Conservation (phyloP, 1,284 basidiomycete species). For the Somion occarium region DNA sequence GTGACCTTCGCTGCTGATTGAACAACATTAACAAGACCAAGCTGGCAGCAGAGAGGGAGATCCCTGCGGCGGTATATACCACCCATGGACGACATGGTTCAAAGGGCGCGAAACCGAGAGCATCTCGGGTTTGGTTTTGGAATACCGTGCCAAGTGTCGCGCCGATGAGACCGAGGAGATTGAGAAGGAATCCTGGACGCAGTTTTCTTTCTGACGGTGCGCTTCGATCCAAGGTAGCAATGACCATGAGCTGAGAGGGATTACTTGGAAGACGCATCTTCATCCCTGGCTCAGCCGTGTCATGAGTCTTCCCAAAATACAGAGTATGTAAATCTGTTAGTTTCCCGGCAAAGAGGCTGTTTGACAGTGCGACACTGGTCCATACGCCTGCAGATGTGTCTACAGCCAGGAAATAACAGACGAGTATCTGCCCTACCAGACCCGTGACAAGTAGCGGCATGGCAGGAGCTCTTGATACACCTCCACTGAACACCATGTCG, state of each 20-base stretch:
- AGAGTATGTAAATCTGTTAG: slow-evolving; percentile 21
- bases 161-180: slow-evolving; percentile 17
- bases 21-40: slow-evolving; percentile 13
- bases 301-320: slow-evolving; percentile 15
- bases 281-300: slow-evolving; percentile 19
- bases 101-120: slow-evolving; percentile 19
- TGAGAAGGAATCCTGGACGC: slow-evolving; percentile 22
- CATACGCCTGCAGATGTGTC: slow-evolving; percentile 24
- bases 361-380: slow-evolving; percentile 22
- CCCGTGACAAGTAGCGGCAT: slow-evolving; percentile 17
- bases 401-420: slow-evolving; percentile 25
- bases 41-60: slow-evolving; percentile 14
- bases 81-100: slow-evolving; percentile 20
- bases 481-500: slow-evolving; percentile 5
- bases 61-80: slow-evolving; percentile 19
- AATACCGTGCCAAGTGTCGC: slow-evolving; percentile 22
- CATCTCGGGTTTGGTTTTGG: slow-evolving; percentile 16
- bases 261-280: slow-evolving; percentile 22
- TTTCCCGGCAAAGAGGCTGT: slow-evolving; percentile 18
- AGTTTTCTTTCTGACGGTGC: slow-evolving; percentile 16
- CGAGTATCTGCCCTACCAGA: slow-evolving; percentile 20
- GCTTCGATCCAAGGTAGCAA: slow-evolving; percentile 23
- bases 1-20: slow-evolving; percentile 17
- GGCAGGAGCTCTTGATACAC: neutral
- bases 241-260: slow-evolving; percentile 17